Evolutionary conservation across 1,284 basidiomycete genomes (phyloP), one percentile per base, ranked within the genome.

Genomic region (Pterulicium gracile): DNA sequence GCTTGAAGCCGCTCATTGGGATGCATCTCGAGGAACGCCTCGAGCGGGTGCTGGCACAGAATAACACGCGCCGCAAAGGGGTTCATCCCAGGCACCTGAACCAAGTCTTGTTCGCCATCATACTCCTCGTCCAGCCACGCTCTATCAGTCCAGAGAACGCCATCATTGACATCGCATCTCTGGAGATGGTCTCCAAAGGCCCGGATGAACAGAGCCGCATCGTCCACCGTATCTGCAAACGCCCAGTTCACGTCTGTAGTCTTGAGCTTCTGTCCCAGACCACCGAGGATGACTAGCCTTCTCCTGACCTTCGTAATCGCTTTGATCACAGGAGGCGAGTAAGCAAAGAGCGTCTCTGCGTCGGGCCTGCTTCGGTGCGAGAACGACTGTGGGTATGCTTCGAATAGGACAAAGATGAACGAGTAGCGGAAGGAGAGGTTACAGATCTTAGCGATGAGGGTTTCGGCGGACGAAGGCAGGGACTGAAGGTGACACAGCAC

Each of bases 241-340:
- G 76, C 79, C 55, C 71, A 73, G 35, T 64, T 58, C 7, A 85
- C 57, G 2, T 46, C 50, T 19, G 72, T 69, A 1, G 47, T 59
- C 15, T 54, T 47, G 23, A 67, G 54, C 56, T 77, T 77, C 17
- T 65, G 66, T 43, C 68, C 66, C 49, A 67, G 77, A 2, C 71
- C 81, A 49, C 79, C 76, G 0, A 73, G 68, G 14, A 88, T 75
- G 21, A 61, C 68, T 17, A 88, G 46, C 51, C 77, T 73, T 46
- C 83, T 65, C 49, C 74, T 65, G 34, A 88, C 67, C 55, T 74
- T 81, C 57, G 71, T 75, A 51, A 85, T 63, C 0, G 79, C 75
- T 52, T 80, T 83, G 42, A 83, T 51, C 21, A 81, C 71, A 0
- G 80, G 78, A 3, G 79, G 72, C 1, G 79, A 75, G 52, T 81